phyloP scores from a whole-genome alignment of 2,329 filamentous ascomycete species.

The Talaromyces sp. region DNA sequence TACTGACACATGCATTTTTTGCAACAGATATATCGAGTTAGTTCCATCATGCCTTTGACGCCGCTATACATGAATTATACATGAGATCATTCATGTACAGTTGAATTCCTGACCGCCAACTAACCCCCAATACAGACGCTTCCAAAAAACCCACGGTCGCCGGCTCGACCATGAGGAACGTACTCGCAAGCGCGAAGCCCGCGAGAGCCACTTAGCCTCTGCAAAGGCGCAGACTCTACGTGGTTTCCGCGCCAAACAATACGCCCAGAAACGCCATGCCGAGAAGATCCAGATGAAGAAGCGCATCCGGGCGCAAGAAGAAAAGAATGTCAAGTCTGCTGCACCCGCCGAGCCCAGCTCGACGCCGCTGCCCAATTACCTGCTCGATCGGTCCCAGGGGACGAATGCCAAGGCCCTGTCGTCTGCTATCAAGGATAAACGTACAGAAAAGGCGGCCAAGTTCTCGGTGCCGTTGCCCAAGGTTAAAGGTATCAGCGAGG shows the following conservation, averaged over 20 bases:
- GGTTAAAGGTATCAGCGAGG: constrained; percentile 87
- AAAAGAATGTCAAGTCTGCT: constrained; percentile 86
- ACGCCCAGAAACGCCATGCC: constrained; percentile 87
- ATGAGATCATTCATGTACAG: not conserved
- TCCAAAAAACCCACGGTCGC: constrained; percentile 12
- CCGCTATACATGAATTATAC: constrained; percentile 31
- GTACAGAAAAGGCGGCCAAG: constrained; percentile 87
- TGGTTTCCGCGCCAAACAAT: constrained; percentile 85
- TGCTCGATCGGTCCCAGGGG: constrained; percentile 75
- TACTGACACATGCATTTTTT: not conserved
- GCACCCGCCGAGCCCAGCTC: constrained; percentile 72
- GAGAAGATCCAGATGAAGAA: constrained; percentile 99
- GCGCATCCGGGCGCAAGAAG: constrained; percentile 89
- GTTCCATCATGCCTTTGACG: constrained; percentile 40
- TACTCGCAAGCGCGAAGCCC: constrained; percentile 76
- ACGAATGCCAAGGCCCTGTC: constrained; percentile 70
- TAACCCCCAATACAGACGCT: constrained; percentile 8
- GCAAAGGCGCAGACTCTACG: constrained; percentile 90
- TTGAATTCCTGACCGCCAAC: constrained; percentile 8
- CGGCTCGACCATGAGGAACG: constrained; percentile 83
- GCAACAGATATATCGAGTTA: constrained; percentile 62
- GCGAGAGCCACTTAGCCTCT: constrained; percentile 83
- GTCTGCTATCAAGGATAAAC: constrained; percentile 91
- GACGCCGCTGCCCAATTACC: constrained; percentile 77
- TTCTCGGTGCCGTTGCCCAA: constrained; percentile 91